Base-by-base conservation (phyloP, 1,139 yeast genomes). In the Magnusiomyces ingens region DNA sequence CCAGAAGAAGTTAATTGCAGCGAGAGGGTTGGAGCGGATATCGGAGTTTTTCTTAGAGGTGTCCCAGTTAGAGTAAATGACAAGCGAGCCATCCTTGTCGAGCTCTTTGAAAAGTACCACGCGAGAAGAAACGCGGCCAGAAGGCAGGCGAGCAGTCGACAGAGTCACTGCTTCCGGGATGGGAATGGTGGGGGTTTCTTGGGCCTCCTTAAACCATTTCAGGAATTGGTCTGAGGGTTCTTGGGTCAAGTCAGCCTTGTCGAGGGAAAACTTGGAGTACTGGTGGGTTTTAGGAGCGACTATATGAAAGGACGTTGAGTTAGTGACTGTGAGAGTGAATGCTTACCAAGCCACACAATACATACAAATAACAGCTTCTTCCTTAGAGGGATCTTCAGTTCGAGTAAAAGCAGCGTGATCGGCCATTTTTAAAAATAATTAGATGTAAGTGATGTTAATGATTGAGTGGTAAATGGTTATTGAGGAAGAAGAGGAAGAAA, bases 1-100 rank as follows among this genome's bases (percentile, higher is more conserved):
- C 98, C 99, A 93, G 72, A 90, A 91, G 68, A 91, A 94, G n/a
- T 85, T 84, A 59, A 93, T 73, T 1, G 95, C 81, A 1, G 91
- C 98, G 65, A 79, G 78, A 58, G 87, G 85, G 68, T 93, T 93
- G 45, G 84, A 72, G 43, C 72, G 72, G 57, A 82, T 74, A 67
- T 91, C 98, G 51, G 72, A 67, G 29, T 85, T 80, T 70, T 93
- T 93, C 69, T 88, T 89, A 43, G 95, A 85, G 11, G 84, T 77
- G 45, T 78, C 89, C 95, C 96, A 91, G 69, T 93, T 93, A 52
- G 96, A 88, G 71, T 87, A 93, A 41, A 93, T 76, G n/a, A 90
- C 80, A 62, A 93, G 85, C 41, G 72, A 58, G 3, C 97, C 99
- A 54, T 80, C 77, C 52, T 78, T 75, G 67, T 93, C 98, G 54